Conservation (phyloP, 2,329 filamentous ascomycete species). For the Alternaria atra region DNA sequence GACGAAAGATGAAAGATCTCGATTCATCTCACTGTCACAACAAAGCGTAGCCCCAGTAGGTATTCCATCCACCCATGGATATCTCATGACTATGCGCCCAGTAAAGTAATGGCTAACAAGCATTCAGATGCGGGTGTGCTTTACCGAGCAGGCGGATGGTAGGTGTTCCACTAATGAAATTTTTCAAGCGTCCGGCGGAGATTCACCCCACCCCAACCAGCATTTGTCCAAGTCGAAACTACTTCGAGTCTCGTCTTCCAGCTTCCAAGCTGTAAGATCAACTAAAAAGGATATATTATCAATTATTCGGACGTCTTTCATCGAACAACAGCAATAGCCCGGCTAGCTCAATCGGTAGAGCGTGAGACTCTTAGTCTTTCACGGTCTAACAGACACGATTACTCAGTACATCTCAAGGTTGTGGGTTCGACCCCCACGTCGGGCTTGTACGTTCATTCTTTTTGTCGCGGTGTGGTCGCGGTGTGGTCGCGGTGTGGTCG, state of each 20-base stretch:
- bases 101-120: not conserved
- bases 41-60: not conserved
- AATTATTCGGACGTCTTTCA: not conserved
- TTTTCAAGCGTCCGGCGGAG: not conserved
- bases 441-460: slow-evolving; percentile 10
- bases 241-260: not conserved
- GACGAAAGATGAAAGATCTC: not conserved
- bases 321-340: slow-evolving; percentile 24
- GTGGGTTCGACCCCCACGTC: slow-evolving; percentile 21
- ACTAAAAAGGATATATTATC: too few species aligned
- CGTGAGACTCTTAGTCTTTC: slow-evolving; percentile 51
- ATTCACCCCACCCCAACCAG: slow-evolving; percentile 2
- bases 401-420: slow-evolving; percentile 21
- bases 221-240: not conserved
- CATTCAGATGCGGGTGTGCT: not conserved
- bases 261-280: not conserved
- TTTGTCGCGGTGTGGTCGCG: not conserved
- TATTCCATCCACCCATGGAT: too few species aligned
- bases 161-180: slow-evolving; percentile 2
- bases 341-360: slow-evolving; percentile 52
- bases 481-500: too few species aligned
- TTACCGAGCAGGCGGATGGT: slow-evolving; percentile 2
- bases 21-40: not conserved
- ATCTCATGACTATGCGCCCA: not conserved
- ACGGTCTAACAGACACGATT: slow-evolving; percentile 31